Conservation (phyloP, 192 early-diverging fungal species). For the Backusella circina region DNA sequence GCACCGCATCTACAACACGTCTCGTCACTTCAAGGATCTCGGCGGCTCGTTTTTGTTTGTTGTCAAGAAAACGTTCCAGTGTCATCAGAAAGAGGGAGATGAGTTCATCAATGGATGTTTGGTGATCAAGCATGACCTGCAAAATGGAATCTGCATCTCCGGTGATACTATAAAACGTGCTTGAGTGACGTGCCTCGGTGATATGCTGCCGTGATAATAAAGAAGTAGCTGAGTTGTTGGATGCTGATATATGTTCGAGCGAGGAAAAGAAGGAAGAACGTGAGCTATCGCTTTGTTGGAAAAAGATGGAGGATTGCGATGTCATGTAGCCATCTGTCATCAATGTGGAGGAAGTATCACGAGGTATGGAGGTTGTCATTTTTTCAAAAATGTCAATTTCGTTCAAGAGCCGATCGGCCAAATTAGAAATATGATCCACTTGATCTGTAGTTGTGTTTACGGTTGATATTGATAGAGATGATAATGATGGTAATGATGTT, state of each 20-base stretch:
- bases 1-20: conserved; percentile 30
- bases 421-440: conserved; percentile 12
- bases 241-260: background rate
- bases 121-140: conserved; percentile 16
- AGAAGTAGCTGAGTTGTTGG: background rate
- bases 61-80: conserved; percentile 5
- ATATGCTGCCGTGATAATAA: conserved; percentile 12
- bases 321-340: background rate
- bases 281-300: background rate
- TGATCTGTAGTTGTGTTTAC: background rate
- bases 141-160: conserved; percentile 16
- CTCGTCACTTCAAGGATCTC: conserved; percentile 32
- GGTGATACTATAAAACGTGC: background rate
- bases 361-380: background rate
- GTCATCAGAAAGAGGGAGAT: conserved; percentile 3
- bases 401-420: conserved; percentile 21
- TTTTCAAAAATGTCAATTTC: conserved; percentile 21
- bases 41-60: background rate
- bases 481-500: background rate
- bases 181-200: conserved; percentile 2
- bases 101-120: conserved; percentile 2
- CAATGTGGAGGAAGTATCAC: background rate
- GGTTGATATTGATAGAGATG: background rate
- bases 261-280: background rate
- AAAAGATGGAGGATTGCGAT: background rate